Conservation (phyloP, 345 rosid species). For the Hevea brasiliensis region DNA sequence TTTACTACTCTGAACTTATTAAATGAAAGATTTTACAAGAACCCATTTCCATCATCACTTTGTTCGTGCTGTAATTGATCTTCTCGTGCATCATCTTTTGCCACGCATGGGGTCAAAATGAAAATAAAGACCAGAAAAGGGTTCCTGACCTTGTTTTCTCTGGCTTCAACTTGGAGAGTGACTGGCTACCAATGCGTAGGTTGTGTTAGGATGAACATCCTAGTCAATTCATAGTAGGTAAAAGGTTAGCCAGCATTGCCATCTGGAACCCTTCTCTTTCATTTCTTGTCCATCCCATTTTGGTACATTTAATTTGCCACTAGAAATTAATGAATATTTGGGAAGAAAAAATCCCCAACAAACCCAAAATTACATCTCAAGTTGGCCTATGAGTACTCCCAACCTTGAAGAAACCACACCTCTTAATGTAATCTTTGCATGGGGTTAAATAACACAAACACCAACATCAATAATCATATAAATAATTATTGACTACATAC, state of each 20-base stretch:
- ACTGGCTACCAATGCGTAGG: constrained; percentile 39
- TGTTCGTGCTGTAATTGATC: no score
- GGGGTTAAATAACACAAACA: not conserved
- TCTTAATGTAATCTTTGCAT: no score
- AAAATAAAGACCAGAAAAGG: no score
- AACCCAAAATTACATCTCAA: not conserved
- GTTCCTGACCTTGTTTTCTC: constrained; percentile 2
- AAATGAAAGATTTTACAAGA: no score
- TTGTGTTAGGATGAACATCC: constrained; percentile 34
- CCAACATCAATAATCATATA: not conserved
- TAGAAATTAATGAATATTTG: not conserved
- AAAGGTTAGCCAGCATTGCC: constrained; percentile 3
- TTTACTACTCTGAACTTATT: no score
- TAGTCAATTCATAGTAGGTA: constrained; percentile 24
- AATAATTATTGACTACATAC: not conserved
- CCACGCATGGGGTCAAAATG: no score
- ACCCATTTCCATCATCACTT: no score
- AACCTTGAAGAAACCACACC: no score
- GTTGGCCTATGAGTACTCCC: not conserved
- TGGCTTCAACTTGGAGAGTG: constrained; percentile 19
- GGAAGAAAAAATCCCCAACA: not conserved
- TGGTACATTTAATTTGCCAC: not conserved
- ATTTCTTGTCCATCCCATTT: not conserved
- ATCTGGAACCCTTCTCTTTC: constrained; percentile 11
- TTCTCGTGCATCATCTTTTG: no score